phyloP scores from a whole-genome alignment of 1,139 yeast genomes.

The Hansenula sp. region DNA sequence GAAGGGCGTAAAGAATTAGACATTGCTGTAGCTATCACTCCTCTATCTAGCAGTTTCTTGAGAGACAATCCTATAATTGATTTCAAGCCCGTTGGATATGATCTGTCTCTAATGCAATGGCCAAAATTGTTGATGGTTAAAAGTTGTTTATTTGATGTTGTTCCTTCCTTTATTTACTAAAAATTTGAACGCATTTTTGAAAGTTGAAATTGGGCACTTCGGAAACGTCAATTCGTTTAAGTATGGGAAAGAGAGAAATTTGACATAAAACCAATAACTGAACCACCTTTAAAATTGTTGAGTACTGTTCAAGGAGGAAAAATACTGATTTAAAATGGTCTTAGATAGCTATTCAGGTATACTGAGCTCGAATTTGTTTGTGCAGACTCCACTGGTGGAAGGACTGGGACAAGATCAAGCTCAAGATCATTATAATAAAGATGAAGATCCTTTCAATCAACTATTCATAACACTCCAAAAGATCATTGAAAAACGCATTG shows the following conservation, averaged over 20 bases:
- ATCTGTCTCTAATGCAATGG: too few species aligned
- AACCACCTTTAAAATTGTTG: background rate
- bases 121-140: too few species aligned
- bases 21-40: background rate
- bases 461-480: background rate
- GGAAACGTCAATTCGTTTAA: background rate
- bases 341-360: background rate
- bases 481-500: background rate
- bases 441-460: background rate
- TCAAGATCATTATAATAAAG: background rate
- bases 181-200: background rate
- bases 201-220: background rate
- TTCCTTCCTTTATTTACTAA: background rate
- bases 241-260: background rate
- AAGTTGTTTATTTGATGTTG: background rate
- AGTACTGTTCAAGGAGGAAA: too few species aligned
- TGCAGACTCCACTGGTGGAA: slow-evolving; percentile 3
- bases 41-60: too few species aligned
- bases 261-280: background rate
- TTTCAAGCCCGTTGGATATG: too few species aligned
- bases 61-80: too few species aligned
- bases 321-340: too few species aligned
- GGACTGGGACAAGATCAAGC: background rate
- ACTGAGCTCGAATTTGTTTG: slow-evolving; percentile 1
- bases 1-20: background rate